A percentile compares a stretch with the other conserved stretches of the same genome.
Evolutionary conservation across 2,329 filamentous ascomycete genomes (phyloP).

Genomic region (Colletotrichum chlorophyti): DNA sequence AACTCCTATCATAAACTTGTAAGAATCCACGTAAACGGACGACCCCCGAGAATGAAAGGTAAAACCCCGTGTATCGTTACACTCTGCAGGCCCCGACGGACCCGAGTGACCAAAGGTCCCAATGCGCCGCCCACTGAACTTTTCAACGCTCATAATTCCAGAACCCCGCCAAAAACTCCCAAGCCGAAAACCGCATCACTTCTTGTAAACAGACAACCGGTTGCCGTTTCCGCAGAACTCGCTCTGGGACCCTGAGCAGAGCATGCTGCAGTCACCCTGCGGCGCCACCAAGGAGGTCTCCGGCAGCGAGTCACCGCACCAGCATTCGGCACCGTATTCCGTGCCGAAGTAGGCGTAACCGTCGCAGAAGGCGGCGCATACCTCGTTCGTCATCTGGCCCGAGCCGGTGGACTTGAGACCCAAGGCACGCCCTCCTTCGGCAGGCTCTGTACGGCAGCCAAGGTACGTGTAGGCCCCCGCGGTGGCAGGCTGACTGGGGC

Average conservation of each 20-base stretch:
- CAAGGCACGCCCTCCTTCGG: slow-evolving; percentile 40
- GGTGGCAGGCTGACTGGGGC: slow-evolving; percentile 39
- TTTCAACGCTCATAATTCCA: not conserved
- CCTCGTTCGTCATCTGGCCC: slow-evolving; percentile 41
- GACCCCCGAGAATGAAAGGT: too few species aligned
- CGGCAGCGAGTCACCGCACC: slow-evolving; percentile 41
- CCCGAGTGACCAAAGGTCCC: too few species aligned
- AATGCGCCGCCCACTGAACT: not conserved
- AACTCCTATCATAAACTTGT: too few species aligned
- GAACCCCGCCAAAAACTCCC: not conserved
- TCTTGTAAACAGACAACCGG: slow-evolving; percentile 44
- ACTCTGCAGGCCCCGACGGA: too few species aligned
- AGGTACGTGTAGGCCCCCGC: slow-evolving; percentile 40
- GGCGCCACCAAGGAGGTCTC: slow-evolving; percentile 37
- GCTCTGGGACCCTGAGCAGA: slow-evolving; percentile 43
- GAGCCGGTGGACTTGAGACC: slow-evolving; percentile 31
- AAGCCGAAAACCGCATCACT: slow-evolving; percentile 13
- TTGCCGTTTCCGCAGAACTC: slow-evolving; percentile 49
- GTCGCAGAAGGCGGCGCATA: slow-evolving; percentile 40
- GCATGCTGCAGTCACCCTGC: slow-evolving; percentile 46
- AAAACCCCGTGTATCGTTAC: too few species aligned
- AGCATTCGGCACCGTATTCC: slow-evolving; percentile 46
- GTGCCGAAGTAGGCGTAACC: slow-evolving; percentile 43
- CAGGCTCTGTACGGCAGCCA: slow-evolving; percentile 46
- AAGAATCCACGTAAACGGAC: too few species aligned